A percentile compares a stretch with the other conserved stretches of the same genome.
These are phyloP conservation scores for Geranium rotundifolium DNA, from an alignment of 345 rosid genomes.

Conservation along the genomic window DNA sequence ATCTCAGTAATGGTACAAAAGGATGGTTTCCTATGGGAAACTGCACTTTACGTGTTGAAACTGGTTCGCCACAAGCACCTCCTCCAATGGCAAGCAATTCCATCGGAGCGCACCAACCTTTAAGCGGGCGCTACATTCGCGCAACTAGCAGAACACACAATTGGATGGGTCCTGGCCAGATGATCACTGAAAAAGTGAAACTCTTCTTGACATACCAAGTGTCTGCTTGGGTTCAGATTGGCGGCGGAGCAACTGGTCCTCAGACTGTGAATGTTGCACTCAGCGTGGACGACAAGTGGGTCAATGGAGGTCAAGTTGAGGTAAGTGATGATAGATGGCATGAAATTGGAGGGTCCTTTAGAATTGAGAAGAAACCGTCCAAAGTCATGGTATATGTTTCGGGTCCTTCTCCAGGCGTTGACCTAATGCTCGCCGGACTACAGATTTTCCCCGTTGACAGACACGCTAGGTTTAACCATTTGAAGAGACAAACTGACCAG, in stretches of 20 bases:
- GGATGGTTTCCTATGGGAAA: slow-evolving; percentile 90
- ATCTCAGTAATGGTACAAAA: slow-evolving; percentile 45
- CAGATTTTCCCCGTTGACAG: slow-evolving; percentile 73
- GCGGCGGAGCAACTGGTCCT: slow-evolving; percentile 45
- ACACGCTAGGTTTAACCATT: slow-evolving; percentile 42
- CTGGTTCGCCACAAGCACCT: slow-evolving; percentile 70
- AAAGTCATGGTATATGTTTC: slow-evolving; percentile 74
- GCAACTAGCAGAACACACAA: slow-evolving; percentile 70
- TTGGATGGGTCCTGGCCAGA: slow-evolving; percentile 99
- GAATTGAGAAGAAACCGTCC: slow-evolving; percentile 77
- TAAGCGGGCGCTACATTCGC: slow-evolving; percentile 63
- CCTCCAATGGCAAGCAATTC: slow-evolving; percentile 80
- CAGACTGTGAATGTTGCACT: slow-evolving; percentile 85
- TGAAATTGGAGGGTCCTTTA: slow-evolving; percentile 80
- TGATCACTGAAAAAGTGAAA: slow-evolving; percentile 69
- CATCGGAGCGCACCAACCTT: slow-evolving; percentile 50
- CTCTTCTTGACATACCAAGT: slow-evolving; percentile 83
- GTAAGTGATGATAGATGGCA: slow-evolving; percentile 68
- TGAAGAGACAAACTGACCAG: slow-evolving; percentile 59
- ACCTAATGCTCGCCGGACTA: slow-evolving; percentile 72
- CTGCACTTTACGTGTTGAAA: slow-evolving; percentile 48
- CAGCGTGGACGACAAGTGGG: slow-evolving; percentile 82
- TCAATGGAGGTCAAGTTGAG: slow-evolving; percentile 86
- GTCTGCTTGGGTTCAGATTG: slow-evolving; percentile 79
- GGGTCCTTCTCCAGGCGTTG: slow-evolving; percentile 74